Conservation (phyloP, 495 filamentous ascomycete genomes). For the Pseudevernia furfuracea region DNA sequence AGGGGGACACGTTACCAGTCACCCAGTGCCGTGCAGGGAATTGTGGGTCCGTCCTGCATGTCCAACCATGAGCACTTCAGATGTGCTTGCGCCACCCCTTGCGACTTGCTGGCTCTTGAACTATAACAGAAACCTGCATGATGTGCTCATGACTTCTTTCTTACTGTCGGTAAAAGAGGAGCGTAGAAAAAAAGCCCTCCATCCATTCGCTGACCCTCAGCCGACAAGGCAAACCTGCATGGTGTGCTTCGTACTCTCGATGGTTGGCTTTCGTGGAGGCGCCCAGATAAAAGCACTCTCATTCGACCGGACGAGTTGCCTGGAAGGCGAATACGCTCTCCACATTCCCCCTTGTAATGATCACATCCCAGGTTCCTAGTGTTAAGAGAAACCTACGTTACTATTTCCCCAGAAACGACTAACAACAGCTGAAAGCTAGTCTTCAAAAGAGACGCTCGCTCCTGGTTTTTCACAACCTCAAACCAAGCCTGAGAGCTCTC, state of each 20-base stretch:
- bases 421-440: background rate
- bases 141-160: no score
- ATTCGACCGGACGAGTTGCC: background rate
- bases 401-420: background rate
- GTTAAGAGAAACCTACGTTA: background rate
- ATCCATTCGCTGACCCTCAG: background rate
- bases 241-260: background rate
- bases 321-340: background rate
- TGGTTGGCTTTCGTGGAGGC: background rate
- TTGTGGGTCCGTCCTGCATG: no score
- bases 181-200: no score
- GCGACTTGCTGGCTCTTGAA: no score
- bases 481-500: background rate
- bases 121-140: no score
- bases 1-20: no score
- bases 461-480: no score
- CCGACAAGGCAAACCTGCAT: background rate
- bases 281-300: background rate
- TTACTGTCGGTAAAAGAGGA: no score
- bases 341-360: background rate
- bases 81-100: no score
- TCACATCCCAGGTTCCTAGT: background rate
- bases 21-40: no score
- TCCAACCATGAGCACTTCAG: no score
- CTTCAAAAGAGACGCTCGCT: background rate